Base-by-base conservation (phyloP, 169 alveolate genomes). In the Cryptosporidium bovis region DNA sequence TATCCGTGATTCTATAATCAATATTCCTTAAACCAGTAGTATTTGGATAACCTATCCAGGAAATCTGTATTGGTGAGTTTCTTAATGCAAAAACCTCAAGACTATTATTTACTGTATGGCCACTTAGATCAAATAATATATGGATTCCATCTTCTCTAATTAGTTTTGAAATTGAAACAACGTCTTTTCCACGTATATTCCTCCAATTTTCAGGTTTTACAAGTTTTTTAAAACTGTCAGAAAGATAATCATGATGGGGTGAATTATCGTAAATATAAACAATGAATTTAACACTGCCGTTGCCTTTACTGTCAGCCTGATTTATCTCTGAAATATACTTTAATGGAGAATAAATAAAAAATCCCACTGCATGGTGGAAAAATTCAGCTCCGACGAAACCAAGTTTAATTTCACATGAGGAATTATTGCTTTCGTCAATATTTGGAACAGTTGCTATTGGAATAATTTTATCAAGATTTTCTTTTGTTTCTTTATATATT, bases 1-100 rank as follows among this genome's bases (percentile, higher is more conserved):
- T 83, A 58, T 94, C 96, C 0, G 95, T 82, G 44, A 94, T 89
- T 12, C 95, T 68, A 83, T 90, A 94, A 65, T 94, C 96, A 64
- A 94, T 92, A 34, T 91, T 71, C 24, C 82, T 85, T 55, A 93
- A 92, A 5, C 96, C 96, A 12, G 93, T 93, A 12, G 95, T 91
- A 64, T 94, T 94, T 64, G 95, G 94, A 83, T 92, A 94, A 55
- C 97, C 97, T 67, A 94, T 91, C 92, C 92, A 94, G 16, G 92
- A 66, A 2, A 83, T 82, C 55, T 91, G 83, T 16, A 90, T 82
- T 13, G 95, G 96, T 20, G 96, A 94, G 13, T 93, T 93, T 60
- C 90, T 83, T 71, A 90, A 56, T 1, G 93, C 94, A 65, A 94
- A 83, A n/a, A 94, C 94, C 40, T 83, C 93, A 27, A 92, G 83